Percentiles rank a stretch among this genome's conserved stretches.
phyloP scores from a whole-genome alignment of 768 basidiomycete genomes.

The Suillus cothurnatus region DNA sequence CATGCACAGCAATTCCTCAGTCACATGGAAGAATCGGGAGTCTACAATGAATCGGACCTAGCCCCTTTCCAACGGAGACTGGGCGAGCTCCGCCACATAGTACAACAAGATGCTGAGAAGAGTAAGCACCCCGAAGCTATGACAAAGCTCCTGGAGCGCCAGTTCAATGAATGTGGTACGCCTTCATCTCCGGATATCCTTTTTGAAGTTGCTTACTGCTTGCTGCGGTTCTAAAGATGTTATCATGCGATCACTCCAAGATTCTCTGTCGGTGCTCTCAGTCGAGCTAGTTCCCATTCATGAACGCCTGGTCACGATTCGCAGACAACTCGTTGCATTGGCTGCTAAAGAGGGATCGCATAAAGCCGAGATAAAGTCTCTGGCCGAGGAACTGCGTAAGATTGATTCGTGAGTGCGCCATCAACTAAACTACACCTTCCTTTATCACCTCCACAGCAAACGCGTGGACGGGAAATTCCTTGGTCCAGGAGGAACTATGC shows the following conservation, averaged over 20 bases:
- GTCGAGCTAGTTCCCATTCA: constrained; percentile 91
- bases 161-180: constrained; percentile 91
- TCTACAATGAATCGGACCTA: constrained; percentile 92
- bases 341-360: constrained; percentile 85
- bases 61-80: constrained; percentile 85
- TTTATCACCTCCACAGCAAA: constrained; percentile 49
- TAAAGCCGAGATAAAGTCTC: constrained; percentile 85
- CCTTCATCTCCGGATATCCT: constrained; percentile 19
- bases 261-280: constrained; percentile 84
- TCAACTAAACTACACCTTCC: constrained; percentile 1
- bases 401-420: constrained; percentile 86
- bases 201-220: constrained; percentile 4
- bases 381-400: constrained; percentile 90
- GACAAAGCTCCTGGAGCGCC: constrained; percentile 86
- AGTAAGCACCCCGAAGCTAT: constrained; percentile 86
- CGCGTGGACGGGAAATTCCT: constrained; percentile 97
- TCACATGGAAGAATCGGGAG: constrained; percentile 94
- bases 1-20: constrained; percentile 81
- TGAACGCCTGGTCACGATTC: constrained; percentile 82
- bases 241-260: constrained; percentile 75
- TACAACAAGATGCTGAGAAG: constrained; percentile 78
- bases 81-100: constrained; percentile 79
- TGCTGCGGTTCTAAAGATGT: constrained; percentile 52
- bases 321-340: constrained; percentile 86
- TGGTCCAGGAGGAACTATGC: constrained; percentile 87